Conservation (phyloP, 768 basidiomycete genomes). For the Lepiota brunneoincarnata region DNA sequence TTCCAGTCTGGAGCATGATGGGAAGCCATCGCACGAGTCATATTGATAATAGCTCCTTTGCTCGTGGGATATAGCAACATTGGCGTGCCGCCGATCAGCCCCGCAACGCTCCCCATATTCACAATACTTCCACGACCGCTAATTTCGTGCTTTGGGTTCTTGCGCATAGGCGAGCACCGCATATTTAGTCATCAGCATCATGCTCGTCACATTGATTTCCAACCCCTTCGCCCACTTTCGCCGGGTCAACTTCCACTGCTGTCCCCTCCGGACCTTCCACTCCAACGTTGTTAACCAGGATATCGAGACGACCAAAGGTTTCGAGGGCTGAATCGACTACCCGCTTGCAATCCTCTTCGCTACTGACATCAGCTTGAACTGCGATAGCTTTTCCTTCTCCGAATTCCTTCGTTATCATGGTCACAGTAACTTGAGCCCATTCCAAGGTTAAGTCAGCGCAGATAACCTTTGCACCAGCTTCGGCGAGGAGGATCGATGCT, state of each 20-base stretch:
- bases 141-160: conserved; percentile 25
- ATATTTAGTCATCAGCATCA: conserved; percentile 43
- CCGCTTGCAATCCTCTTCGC: conserved; percentile 30
- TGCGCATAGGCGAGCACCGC: conserved; percentile 43
- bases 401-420: conserved; percentile 37
- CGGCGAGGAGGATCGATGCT: conserved; percentile 37
- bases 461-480: conserved; percentile 36
- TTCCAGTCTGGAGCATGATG: conserved; percentile 38
- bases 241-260: conserved; percentile 34
- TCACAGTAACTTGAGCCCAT: conserved; percentile 35
- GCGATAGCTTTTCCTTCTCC: conserved; percentile 29
- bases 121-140: conserved; percentile 38
- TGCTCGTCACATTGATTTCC: conserved; percentile 38
- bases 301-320: conserved; percentile 39
- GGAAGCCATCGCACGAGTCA: conserved; percentile 43
- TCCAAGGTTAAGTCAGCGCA: conserved; percentile 34
- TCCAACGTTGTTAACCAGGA: conserved; percentile 41
- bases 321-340: conserved; percentile 30
- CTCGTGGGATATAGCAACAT: conserved; percentile 40
- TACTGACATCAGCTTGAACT: conserved; percentile 34
- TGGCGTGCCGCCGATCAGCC: conserved; percentile 35
- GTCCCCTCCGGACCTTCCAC: conserved; percentile 35
- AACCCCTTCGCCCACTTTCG: conserved; percentile 32
- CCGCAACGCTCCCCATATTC: conserved; percentile 39
- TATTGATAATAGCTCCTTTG: conserved; percentile 41